Evolutionary conservation across 176 grass and related monocot species (phyloP).

Genomic region (Echinochloa phyllopogon): DNA sequence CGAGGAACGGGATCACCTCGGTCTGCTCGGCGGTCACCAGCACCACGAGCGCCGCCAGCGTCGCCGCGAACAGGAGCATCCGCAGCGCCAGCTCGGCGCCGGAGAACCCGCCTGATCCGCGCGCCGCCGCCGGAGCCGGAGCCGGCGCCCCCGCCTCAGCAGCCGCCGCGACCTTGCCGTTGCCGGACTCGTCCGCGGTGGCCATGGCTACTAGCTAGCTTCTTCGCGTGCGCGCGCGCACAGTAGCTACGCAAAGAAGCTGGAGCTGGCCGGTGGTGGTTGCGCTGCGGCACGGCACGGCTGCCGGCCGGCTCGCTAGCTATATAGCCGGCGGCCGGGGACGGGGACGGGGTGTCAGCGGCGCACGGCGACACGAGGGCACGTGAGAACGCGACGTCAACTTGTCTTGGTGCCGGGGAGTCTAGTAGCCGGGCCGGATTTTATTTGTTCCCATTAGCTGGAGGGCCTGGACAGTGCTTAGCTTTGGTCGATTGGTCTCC

Average conservation of each 20-base stretch:
- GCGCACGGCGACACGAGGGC: background rate
- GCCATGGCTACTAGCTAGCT: constrained; percentile 17
- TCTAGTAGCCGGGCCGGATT: background rate
- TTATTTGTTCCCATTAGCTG: background rate
- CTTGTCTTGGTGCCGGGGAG: background rate
- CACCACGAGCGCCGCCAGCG: constrained; percentile 56
- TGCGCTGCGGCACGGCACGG: too few relatives aligned
- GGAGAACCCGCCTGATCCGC: constrained; percentile 5
- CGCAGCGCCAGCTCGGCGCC: constrained; percentile 44
- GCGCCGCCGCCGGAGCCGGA: background rate
- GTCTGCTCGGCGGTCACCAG: constrained; percentile 74
- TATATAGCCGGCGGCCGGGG: background rate
- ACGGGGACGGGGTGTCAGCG: background rate
- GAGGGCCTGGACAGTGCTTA: background rate
- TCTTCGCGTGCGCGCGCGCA: too few relatives aligned
- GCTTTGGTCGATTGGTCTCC: too few relatives aligned
- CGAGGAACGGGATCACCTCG: background rate
- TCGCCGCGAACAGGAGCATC: constrained; percentile 56
- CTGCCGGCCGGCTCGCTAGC: too few relatives aligned
- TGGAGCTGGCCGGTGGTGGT: too few relatives aligned
- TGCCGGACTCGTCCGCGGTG: constrained; percentile 15
- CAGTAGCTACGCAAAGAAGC: too few relatives aligned
- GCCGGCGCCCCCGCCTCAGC: background rate
- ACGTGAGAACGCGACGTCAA: constrained; percentile 19
- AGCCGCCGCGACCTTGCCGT: background rate